Evolutionary conservation across 768 basidiomycete genomes (phyloP).

Genomic region (Leucosporidium scottii): DNA sequence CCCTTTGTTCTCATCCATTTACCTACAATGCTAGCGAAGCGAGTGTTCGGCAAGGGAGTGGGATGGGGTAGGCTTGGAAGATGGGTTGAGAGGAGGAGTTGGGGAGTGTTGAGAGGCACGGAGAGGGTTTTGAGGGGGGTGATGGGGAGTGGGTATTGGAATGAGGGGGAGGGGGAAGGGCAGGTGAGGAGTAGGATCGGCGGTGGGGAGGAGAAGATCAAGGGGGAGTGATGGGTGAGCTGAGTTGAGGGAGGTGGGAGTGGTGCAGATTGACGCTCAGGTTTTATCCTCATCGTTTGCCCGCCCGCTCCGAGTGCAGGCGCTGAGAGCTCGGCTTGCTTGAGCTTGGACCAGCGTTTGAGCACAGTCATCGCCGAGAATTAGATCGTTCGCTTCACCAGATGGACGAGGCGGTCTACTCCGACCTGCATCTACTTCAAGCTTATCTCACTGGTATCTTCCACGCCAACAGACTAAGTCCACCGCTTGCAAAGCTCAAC

Average conservation of each 20-base stretch:
- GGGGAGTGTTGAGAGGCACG: background rate
- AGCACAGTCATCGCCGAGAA: no score
- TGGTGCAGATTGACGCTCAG: background rate
- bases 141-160: background rate
- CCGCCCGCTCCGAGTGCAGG: no score
- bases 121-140: background rate
- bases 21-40: conserved; percentile 38
- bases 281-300: no score
- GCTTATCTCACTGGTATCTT: no score
- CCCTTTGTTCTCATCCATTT: conserved; percentile 42
- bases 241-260: background rate
- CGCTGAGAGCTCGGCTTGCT: no score
- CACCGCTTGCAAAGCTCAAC: no score
- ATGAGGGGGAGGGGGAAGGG: conserved; percentile 3
- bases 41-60: background rate
- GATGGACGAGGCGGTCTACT: no score
- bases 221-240: background rate
- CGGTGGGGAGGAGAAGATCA: background rate
- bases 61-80: background rate
- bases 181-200: background rate
- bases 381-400: no score
- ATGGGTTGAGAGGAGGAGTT: background rate
- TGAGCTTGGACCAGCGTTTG: no score
- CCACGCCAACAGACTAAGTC: no score
- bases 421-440: no score